Conservation (phyloP, 345 rosid genomes). For the Sisymbrium irio region DNA sequence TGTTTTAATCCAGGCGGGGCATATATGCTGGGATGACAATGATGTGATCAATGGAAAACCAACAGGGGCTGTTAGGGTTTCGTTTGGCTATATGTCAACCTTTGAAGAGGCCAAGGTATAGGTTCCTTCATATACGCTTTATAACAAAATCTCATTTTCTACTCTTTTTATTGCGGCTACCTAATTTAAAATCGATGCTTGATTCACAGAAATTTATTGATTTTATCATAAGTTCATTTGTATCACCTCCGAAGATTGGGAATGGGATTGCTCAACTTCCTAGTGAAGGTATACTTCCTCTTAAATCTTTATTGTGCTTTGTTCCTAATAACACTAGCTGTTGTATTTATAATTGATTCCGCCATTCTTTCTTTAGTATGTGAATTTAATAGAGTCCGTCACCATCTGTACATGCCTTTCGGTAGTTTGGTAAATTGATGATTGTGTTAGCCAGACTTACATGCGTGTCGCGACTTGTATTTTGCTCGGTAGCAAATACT, state of each 20-base stretch:
- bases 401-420: slow-evolving; percentile 6
- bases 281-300: slow-evolving; percentile 41
- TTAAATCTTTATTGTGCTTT: not conserved
- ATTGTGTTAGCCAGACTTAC: slow-evolving; percentile 4
- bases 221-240: slow-evolving; percentile 64
- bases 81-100: slow-evolving; percentile 96
- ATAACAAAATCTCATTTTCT: not conserved
- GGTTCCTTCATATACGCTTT: not conserved
- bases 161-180: not conserved
- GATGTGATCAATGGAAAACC: slow-evolving; percentile 84
- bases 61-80: slow-evolving; percentile 89
- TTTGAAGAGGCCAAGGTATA: slow-evolving; percentile 90
- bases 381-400: not conserved
- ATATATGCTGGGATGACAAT: slow-evolving; percentile 95
- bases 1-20: slow-evolving; percentile 68
- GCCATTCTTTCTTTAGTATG: not conserved
- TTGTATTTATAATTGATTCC: not conserved
- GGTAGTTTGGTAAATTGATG: slow-evolving; percentile 3
- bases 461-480: not conserved
- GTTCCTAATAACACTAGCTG: not conserved
- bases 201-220: slow-evolving; percentile 67
- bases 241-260: slow-evolving; percentile 39
- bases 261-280: slow-evolving; percentile 36
- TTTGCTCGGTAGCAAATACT: not conserved
- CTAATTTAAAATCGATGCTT: not conserved